These are phyloP conservation scores for Lasiodiplodia hormozganensis DNA, from an alignment of 2,329 filamentous ascomycete genomes.

Conservation along the genomic window DNA sequence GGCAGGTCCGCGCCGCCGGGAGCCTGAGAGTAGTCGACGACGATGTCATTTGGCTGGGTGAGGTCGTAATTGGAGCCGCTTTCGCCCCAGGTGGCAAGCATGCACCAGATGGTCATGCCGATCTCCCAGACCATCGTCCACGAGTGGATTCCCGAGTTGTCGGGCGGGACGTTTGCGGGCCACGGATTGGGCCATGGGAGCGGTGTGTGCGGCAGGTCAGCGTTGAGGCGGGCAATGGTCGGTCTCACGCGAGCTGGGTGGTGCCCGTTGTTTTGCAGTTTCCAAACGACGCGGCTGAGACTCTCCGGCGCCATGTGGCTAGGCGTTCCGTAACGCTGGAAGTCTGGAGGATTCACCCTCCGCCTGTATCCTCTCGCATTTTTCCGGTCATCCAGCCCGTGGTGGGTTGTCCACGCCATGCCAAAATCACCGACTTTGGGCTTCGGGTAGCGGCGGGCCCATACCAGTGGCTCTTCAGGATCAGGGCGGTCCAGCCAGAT, in stretches of 20 bases:
- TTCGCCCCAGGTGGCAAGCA: background rate
- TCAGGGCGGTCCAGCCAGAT: background rate
- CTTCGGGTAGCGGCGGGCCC: background rate
- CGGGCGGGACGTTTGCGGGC: background rate
- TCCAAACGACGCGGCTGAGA: background rate
- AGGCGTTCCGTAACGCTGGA: background rate
- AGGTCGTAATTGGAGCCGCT: too few relatives aligned
- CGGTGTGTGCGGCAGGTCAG: background rate
- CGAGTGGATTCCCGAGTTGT: background rate
- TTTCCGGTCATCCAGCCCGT: background rate
- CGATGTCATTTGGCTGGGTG: background rate
- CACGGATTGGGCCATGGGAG: background rate
- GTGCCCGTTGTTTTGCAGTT: background rate
- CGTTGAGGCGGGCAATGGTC: background rate
- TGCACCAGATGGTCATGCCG: background rate
- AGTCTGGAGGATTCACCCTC: background rate
- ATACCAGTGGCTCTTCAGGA: background rate
- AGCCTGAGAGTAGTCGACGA: background rate
- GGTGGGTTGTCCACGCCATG: background rate
- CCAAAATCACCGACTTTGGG: slow-evolving; percentile 3
- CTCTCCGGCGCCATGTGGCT: slow-evolving; percentile 1
- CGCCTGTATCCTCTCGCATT: background rate
- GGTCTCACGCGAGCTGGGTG: background rate
- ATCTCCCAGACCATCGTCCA: slow-evolving; percentile 12
- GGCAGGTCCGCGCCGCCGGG: background rate